Conservation (phyloP, 371 early-diverging fungal species). For the Globomyces sp. region DNA sequence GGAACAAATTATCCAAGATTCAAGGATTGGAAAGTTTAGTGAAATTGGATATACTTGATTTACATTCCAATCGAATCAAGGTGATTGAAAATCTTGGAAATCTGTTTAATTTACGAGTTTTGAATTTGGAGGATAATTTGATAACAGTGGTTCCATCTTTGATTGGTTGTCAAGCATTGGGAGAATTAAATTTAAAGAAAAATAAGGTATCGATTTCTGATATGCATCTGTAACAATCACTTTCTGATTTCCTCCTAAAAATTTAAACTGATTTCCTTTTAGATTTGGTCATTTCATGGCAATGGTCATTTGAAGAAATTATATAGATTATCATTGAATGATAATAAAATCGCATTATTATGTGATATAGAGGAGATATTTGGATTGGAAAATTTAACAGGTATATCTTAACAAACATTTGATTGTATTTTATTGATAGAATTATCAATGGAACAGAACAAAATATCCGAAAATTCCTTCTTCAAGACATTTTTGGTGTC, state of each 20-base stretch:
- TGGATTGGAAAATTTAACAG: slow-evolving; percentile 5
- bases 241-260: background rate
- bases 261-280: background rate
- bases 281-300: background rate
- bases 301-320: slow-evolving; percentile 16
- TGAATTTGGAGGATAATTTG: slow-evolving; percentile 48
- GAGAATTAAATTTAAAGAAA: slow-evolving; percentile 43
- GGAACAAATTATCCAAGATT: slow-evolving; percentile 37
- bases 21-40: slow-evolving; percentile 28
- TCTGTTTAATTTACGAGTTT: slow-evolving; percentile 29
- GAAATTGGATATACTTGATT: slow-evolving; percentile 46
- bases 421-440: background rate
- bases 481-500: slow-evolving; percentile 5
- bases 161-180: slow-evolving; percentile 16
- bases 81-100: slow-evolving; percentile 31
- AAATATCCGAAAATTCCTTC: slow-evolving; percentile 7
- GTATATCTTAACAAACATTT: background rate
- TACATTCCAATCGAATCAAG: slow-evolving; percentile 41
- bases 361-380: background rate
- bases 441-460: slow-evolving; percentile 4
- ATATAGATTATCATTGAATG: background rate
- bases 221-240: background rate
- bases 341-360: slow-evolving; percentile 14
- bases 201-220: slow-evolving; percentile 29
- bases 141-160: slow-evolving; percentile 29